Percentiles rank a stretch among this genome's conserved stretches.
Conservation (phyloP, 139 green algal species). For the Parachlorella kessleri region DNA sequence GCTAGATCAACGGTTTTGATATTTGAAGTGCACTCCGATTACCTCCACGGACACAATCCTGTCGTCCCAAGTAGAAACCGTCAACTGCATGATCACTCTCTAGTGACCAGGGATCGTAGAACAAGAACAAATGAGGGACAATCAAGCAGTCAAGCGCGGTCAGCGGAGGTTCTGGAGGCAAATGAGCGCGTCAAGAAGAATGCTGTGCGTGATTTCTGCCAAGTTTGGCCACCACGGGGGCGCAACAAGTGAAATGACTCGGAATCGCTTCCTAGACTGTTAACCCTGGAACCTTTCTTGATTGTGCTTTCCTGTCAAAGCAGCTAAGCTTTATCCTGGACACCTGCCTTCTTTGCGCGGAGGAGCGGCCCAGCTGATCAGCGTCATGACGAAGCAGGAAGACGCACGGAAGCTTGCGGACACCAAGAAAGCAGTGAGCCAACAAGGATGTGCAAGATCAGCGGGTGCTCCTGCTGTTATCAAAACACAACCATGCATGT, state of each 20-base stretch:
- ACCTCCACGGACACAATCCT: slow-evolving; percentile 61
- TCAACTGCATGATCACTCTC: slow-evolving; percentile 59
- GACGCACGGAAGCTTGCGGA: no score
- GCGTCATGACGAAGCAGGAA: no score
- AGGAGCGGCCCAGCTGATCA: no score
- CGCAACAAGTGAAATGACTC: no score
- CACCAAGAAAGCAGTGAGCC: no score
- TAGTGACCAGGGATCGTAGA: slow-evolving; percentile 1
- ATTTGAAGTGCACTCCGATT: not conserved
- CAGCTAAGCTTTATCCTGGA: not conserved
- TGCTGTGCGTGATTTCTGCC: not conserved
- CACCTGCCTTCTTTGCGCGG: no score
- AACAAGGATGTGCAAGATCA: no score
- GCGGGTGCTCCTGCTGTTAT: no score
- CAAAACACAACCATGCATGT: no score
- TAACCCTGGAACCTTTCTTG: not conserved
- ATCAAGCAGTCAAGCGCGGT: not conserved
- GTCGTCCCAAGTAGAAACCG: slow-evolving; percentile 51
- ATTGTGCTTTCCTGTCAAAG: not conserved
- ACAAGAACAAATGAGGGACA: not conserved
- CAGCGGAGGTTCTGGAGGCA: not conserved
- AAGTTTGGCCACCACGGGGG: not conserved
- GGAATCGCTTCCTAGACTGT: no score
- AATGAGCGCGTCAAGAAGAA: not conserved
- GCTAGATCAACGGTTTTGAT: not conserved